Base-by-base conservation (phyloP, 2,329 filamentous ascomycete genomes). In the Fusarium burgessii region DNA sequence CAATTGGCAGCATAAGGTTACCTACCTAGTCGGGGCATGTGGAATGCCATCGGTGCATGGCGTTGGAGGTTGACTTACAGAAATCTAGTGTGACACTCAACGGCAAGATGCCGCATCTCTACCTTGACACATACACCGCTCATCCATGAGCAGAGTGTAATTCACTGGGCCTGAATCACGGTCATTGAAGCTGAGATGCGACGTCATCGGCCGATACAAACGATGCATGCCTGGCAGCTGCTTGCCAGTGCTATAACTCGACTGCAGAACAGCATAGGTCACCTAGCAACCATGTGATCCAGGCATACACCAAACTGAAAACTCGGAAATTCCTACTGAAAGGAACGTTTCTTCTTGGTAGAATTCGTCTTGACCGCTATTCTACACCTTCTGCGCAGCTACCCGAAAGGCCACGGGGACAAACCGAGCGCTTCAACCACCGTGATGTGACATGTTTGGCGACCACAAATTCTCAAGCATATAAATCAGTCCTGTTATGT, bases 401-500 rank as follows among this genome's bases (percentile, higher is more conserved):
- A 70, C 67, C 67, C 67, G 67, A 33, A 33, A n/a, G 43, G n/a
- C 50, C 25, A 49, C 57, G 41, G 59, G 14, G 38, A 40, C 66
- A 66, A 70, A 66, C 67, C 54, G 27, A 52, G 38, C 17, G 9
- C 29, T n/a, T 15, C n/a, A 40, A 47, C 23, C 29, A 55, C n/a
- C 9, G 10, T 17, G 23, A n/a, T 3, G 9, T 47, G 42, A 10
- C 23, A 58, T 50, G 60, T 65, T 66, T 66, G 63, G 32, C 7
- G 5, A 17, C 32, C 32, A 20, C 60, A 58, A 58, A 43, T 62
- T 9, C 2, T 33, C 52, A 15, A 32, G 6, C 23, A 32, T 29
- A 45, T 55, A 67, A 42, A 23, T 29, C 29, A 32, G 18, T n/a
- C n/a, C 25, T n/a, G 23, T 13, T 29, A 29, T 3, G 29, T 29